Evolutionary conservation across 1,139 yeast genomes (phyloP), one percentile per base, ranked within the genome.

Genomic region (Candida dubliniensis): DNA sequence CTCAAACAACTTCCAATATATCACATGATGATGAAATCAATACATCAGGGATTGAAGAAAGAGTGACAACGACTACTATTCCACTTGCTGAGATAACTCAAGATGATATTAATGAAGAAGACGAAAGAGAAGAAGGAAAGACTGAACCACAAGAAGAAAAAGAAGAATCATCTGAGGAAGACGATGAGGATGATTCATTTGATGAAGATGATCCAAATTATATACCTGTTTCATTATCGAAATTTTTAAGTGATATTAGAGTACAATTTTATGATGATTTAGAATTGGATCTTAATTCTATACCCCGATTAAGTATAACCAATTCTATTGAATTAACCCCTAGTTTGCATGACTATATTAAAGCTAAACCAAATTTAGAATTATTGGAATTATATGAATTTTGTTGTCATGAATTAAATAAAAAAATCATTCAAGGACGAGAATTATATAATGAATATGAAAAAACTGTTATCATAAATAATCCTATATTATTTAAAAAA

Each of bases 251-350:
- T 7, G 79, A 76, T 45, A 63, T 79, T 8, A 75, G 76, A 0
- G 69, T 80, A 12, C 71, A 72, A 37, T 81, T 81, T 51, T 76
- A 72, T 50, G 80, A 79, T 51, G 81, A 77, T 48, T 61, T 75
- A 45, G 75, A 74, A 36, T 65, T 75, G 24, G 74, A 63, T 55
- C 60, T 53, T 39, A 63, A 56, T 44, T 55, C 57, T 36, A 60
- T 51, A 25, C 59, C 52, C n/a, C 51, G 67, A 36, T 45, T 58
- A 27, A 64, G 68, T 37, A 53, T 63, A 1, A 52, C 57, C 1
- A 48, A 49, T n/a, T 11, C 30, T 6, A 44, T 49, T 6, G 57
- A 59, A 18, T 50, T 48, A 2, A 24, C 34, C 8, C 45, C 52
- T 1, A 52, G 4, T n/a, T 14, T 55, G 18, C 44, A 47, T 1